Evolutionary conservation across 2,329 filamentous ascomycete species (phyloP).

Genomic region (Colletotrichum sojae): DNA sequence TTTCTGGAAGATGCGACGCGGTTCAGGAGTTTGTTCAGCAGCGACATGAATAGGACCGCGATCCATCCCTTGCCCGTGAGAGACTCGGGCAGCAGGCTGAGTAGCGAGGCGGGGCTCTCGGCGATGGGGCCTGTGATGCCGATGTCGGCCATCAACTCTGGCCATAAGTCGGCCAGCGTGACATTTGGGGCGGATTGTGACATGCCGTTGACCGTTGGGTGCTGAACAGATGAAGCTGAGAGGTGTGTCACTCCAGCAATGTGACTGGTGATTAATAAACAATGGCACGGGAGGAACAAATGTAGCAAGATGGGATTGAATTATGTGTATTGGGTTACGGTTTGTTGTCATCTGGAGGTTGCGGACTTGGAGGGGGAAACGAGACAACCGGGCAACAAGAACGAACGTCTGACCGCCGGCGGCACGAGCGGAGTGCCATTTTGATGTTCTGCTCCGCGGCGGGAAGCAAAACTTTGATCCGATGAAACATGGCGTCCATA

Average conservation of each 20-base stretch:
- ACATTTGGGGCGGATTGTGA: too few relatives aligned
- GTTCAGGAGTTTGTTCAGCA: slow-evolving; percentile 28
- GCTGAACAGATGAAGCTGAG: too few relatives aligned
- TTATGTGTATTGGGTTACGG: too few relatives aligned
- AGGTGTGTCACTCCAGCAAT: too few relatives aligned
- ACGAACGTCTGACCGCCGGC: background rate
- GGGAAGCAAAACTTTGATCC: slow-evolving; percentile 31
- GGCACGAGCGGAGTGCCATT: slow-evolving; percentile 1
- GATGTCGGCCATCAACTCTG: slow-evolving; percentile 11
- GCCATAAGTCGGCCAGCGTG: background rate
- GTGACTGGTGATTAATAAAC: too few relatives aligned
- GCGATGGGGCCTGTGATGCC: slow-evolving; percentile 1
- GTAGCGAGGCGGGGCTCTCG: background rate
- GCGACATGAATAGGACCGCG: slow-evolving; percentile 16
- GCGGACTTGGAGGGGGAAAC: too few relatives aligned
- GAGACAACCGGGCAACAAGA: background rate
- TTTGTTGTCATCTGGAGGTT: too few relatives aligned
- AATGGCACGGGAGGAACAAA: too few relatives aligned
- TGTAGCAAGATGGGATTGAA: too few relatives aligned
- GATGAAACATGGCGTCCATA: slow-evolving; percentile 6
- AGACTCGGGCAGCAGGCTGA: slow-evolving; percentile 9
- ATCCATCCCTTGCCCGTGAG: slow-evolving; percentile 28
- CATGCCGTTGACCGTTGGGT: too few relatives aligned
- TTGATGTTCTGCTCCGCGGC: background rate
- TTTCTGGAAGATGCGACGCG: background rate